Evolutionary conservation across 345 rosid species (phyloP), one percentile per base, ranked within the genome.

Genomic region (Cardamine occulta): DNA sequence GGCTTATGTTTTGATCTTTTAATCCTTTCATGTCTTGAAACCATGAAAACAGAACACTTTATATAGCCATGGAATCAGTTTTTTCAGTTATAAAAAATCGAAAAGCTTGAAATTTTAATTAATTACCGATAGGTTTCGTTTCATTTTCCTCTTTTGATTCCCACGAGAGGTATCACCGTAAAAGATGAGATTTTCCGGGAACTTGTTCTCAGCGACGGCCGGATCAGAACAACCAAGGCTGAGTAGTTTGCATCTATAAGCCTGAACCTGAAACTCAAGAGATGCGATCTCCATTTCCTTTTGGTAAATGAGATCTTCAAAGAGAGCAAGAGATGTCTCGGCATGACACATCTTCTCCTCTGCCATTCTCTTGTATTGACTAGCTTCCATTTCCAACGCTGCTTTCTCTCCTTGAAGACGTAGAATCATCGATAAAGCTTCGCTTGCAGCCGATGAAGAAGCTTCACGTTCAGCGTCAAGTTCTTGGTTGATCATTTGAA

Each of bases 391-490:
- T 82, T 81, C 81, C 79, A 92, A 28, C 0, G 78, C 87, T 1
- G 97, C 88, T 82, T 90, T 92, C 66, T 95, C 99, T 0, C 87
- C 92, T 68, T 95, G 99, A 73, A 95, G 74, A 4, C 97, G 88
- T 39, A 92, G 75, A 4, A 95, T 95, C 99, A 91, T 90, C 0
- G 97, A 89, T 28, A 95, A 75, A 19, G 99, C 93, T 51, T 95
- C 99, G 17, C 86, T 87, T 2, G 93, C 86, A 1, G 97, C 97
- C 0, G 88, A 75, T 0, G 93, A 73, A 2, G 97, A 82, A 8
- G 99, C 86, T 79, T 95, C 99, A 15, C 97, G 84, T 82, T 95
- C 99, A 13, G 74, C 88, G 74, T 95, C 99, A 45, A 95, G 68
- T 48, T 95, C 99, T 0, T 34, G 40, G 23, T 81, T 81, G 28